Base-by-base conservation (phyloP, 768 basidiomycete species). In the Mycena albidolilacea region DNA sequence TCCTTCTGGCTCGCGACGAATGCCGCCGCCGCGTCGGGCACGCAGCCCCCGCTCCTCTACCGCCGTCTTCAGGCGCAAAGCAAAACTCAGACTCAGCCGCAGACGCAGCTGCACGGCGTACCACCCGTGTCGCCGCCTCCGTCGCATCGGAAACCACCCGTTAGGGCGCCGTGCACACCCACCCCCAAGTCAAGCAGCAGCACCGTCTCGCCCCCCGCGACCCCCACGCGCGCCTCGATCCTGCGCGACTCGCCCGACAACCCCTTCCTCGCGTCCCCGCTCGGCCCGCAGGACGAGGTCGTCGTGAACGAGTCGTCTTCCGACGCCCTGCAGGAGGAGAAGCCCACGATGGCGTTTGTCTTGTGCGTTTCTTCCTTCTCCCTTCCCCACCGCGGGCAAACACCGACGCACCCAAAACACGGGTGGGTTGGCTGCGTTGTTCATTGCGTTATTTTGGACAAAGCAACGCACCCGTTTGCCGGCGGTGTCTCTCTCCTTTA, bases 181-280 rank as follows among this genome's bases (percentile, higher is more conserved):
- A 69, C 68, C 23, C 67, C 77, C 1, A 77, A 78, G 19, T 78
- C 78, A n/a, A 6, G 21, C 41, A 14, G 68, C 74, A 64, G 66
- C 37, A 77, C 70, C 2, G 80, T 82, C 66, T 84, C 85, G 14
- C 84, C 85, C 9, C 85, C 86, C n/a, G 78, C 78, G 12, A 86
- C 87, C 8, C 79, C 85, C 0, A 84, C 79, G 67, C 78, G 75
- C 74, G 79, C 35, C 39, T 6, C 48, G n/a, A 35, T 85, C 54
- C 80, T 82, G 68, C 89, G 90, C 19, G 92, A 93, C 79, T 91
- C 92, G 3, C 92, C 92, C 0, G 86, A 91, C 72, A 94, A 94
- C 70, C 93, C 93, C 0, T 94, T 94, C 84, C 84, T 94, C 12
- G 83, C 81, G 35, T 86, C 86, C 1, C 84, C 86, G 30, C 74